Base-by-base conservation (phyloP, 2,329 filamentous ascomycete species). In the Elsinoe perseae region DNA sequence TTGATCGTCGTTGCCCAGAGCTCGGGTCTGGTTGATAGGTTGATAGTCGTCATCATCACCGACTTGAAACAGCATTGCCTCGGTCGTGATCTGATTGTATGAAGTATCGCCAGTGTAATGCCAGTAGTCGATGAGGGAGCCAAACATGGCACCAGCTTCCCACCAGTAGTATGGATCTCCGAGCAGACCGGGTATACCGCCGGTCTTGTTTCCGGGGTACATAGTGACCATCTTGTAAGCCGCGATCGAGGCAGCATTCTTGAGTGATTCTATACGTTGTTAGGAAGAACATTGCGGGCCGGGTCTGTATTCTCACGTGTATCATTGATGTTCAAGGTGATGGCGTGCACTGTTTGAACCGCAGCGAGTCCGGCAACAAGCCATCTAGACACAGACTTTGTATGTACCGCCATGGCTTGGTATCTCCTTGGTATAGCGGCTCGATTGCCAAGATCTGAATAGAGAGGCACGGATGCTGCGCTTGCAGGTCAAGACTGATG, bases 71-170 rank as follows among this genome's bases (percentile, higher is more conserved):
- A 83, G 65, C 65, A 87, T 72, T 1, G 77, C 81, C 60, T 81
- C 65, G 56, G 74, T 80, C 18, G 83, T 73, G 12, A 80, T 73
- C 3, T 76, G 66, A 68, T 87, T 86, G 71, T 83, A 87, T 54
- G 77, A 77, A 6, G 70, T 64, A 68, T 88, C 84, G 58, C 82
- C 83, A 0, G 84, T 87, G 56, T 80, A 76, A 59, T 83, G 78
- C 81, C 83, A 85, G 69, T 87, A 88, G 68, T 87, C 83, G 42
- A 88, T 75, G 61, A 86, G 73, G 0, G 82, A 80, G 60, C 83
- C 82, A 76, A 85, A 85, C 71, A 88, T 68, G 48, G 64, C 67
- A 16, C 68, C 68, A 7, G 81, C 82, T 66, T 88, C 82, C 85
- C 85, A 89, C 85, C 85, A 89, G 74, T 87, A 87, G 67, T 84